These are phyloP conservation scores for Beauveria varroae DNA, from an alignment of 2,329 filamentous ascomycete genomes.

Conservation along the genomic window DNA sequence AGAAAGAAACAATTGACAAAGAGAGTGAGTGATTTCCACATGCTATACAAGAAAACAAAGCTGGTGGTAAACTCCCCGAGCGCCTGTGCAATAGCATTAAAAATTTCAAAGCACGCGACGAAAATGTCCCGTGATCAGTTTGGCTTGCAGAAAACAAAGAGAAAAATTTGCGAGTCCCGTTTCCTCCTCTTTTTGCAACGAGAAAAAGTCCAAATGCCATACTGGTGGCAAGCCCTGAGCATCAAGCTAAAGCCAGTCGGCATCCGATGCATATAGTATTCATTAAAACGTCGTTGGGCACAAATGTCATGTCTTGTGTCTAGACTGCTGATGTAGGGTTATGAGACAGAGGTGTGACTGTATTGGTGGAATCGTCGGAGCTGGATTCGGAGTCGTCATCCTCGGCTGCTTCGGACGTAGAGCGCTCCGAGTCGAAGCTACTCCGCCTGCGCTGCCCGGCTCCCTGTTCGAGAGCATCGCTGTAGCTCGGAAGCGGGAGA, in stretches of 20 bases:
- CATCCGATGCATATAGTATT: slow-evolving; percentile 10
- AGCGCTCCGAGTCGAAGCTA: slow-evolving; percentile 4
- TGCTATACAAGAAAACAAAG: slow-evolving; percentile 8
- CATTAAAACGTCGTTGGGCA: slow-evolving; percentile 7
- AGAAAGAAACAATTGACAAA: background rate
- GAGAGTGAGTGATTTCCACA: background rate
- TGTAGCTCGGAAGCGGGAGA: slow-evolving; percentile 77
- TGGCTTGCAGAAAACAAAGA: background rate
- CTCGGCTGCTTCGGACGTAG: background rate
- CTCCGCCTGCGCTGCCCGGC: slow-evolving; percentile 15
- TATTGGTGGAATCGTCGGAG: slow-evolving; percentile 9
- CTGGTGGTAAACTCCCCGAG: background rate
- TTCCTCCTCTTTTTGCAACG: background rate
- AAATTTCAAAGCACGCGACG: background rate
- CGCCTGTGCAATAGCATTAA: slow-evolving; percentile 1
- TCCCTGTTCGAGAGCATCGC: slow-evolving; percentile 59
- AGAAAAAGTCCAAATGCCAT: background rate
- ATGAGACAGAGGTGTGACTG: slow-evolving; percentile 6
- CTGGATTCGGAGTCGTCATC: background rate
- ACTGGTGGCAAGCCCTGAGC: background rate
- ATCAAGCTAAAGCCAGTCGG: background rate
- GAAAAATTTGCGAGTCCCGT: background rate
- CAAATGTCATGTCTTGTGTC: background rate
- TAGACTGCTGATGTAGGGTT: background rate
- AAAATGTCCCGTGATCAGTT: background rate